Evolutionary conservation across 2,329 filamentous ascomycete species (phyloP).

Genomic region (Alternaria sp.): DNA sequence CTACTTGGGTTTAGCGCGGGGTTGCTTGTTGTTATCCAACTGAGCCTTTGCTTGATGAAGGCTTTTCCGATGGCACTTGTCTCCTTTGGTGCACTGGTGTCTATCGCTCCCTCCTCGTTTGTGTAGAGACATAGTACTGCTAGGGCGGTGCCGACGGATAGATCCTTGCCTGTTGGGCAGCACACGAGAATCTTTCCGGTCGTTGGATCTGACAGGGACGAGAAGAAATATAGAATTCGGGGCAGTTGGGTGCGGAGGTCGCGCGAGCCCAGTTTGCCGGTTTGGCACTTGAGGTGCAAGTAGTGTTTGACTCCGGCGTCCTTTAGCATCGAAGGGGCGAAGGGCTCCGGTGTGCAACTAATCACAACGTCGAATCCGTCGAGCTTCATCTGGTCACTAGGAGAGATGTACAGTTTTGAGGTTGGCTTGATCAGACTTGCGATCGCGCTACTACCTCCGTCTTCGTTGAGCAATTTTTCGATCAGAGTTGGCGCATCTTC

Average conservation of each 20-base stretch:
- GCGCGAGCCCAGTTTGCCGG: constrained; percentile 80
- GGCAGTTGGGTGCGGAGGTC: constrained; percentile 76
- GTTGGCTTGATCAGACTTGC: constrained; percentile 53
- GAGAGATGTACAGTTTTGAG: constrained; percentile 48
- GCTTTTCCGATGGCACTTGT: constrained; percentile 67
- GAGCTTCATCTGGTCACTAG: constrained; percentile 47
- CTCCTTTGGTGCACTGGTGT: background rate
- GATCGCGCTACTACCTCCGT: constrained; percentile 13
- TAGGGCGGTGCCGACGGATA: constrained; percentile 79
- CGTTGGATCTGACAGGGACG: background rate
- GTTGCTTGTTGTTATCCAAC: constrained; percentile 80
- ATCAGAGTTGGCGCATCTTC: constrained; percentile 65
- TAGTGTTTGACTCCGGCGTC: constrained; percentile 50
- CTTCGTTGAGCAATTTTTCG: constrained; percentile 46
- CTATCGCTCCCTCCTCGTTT: constrained; percentile 63
- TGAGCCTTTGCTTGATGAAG: constrained; percentile 76
- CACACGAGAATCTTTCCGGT: constrained; percentile 55
- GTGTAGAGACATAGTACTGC: constrained; percentile 77
- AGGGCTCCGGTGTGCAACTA: constrained; percentile 53
- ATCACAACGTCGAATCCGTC: constrained; percentile 49
- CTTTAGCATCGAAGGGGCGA: constrained; percentile 20
- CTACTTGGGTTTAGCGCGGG: constrained; percentile 84
- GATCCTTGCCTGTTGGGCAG: constrained; percentile 79
- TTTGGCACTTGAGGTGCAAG: constrained; percentile 68
- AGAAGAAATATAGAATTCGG: constrained; percentile 64